These are phyloP conservation scores for Francoa sonchifolia DNA, from an alignment of 441 rosid genomes.

Conservation along the genomic window DNA sequence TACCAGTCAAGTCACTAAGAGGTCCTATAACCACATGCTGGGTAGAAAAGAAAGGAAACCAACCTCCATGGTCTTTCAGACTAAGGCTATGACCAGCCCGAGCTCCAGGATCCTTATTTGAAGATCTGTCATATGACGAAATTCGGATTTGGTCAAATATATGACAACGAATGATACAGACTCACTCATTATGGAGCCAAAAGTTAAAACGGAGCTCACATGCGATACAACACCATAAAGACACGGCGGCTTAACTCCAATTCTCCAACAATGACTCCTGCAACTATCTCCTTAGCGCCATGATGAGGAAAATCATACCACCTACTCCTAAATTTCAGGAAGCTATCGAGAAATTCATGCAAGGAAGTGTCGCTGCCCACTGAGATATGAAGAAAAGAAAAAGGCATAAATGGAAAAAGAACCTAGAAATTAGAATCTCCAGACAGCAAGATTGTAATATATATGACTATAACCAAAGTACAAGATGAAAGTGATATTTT, in stretches of 20 bases:
- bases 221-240: slow-evolving; percentile 79
- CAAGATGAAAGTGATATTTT: no score
- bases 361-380: slow-evolving; percentile 75
- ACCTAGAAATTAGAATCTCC: no score
- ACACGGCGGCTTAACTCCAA: slow-evolving; percentile 67
- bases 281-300: slow-evolving; percentile 71
- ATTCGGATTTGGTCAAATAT: no score
- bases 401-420: neutral
- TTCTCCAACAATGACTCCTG: slow-evolving; percentile 87
- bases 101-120: slow-evolving; percentile 87
- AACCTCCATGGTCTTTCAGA: slow-evolving; percentile 71
- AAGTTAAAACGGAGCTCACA: slow-evolving; percentile 37
- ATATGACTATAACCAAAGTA: no score
- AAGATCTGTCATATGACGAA: slow-evolving; percentile 74
- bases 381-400: slow-evolving; percentile 14
- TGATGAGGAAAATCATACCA: slow-evolving; percentile 96
- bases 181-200: neutral
- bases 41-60: slow-evolving; percentile 7
- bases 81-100: slow-evolving; percentile 57
- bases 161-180: no score
- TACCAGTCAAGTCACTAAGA: no score
- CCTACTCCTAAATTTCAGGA: slow-evolving; percentile 71
- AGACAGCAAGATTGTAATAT: no score
- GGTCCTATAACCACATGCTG: neutral
- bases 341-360: slow-evolving; percentile 70